Percentiles rank a stretch among this genome's conserved stretches.
phyloP scores from a whole-genome alignment of 257 asterid genomes.

The Osmanthus fragrans region DNA sequence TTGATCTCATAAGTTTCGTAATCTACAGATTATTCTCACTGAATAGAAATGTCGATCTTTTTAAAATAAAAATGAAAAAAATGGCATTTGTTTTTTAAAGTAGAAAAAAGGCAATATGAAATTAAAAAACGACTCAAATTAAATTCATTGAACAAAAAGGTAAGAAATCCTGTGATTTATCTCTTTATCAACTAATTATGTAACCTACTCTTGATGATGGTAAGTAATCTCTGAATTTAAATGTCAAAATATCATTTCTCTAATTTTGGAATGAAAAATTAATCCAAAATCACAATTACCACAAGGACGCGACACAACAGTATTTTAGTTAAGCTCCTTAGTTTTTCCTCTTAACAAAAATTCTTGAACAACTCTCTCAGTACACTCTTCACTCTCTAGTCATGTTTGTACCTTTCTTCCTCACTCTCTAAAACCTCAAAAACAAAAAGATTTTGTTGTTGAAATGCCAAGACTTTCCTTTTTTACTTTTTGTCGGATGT shows the following conservation, averaged over 20 bases:
- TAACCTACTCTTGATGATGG: neutral
- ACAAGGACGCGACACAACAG: neutral
- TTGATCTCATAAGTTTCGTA: no score
- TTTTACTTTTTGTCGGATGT: neutral
- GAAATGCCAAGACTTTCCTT: constrained; percentile 13
- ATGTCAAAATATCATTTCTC: neutral
- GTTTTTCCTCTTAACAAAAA: neutral
- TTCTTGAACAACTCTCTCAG: neutral
- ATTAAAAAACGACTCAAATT: neutral
- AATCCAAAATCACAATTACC: neutral
- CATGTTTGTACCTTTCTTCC: neutral
- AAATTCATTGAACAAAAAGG: neutral
- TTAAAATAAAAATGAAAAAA: no score
- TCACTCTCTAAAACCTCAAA: constrained; percentile 4
- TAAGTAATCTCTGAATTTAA: neutral
- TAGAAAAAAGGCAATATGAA: no score
- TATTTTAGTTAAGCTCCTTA: neutral
- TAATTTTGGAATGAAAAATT: neutral
- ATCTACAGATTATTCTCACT: no score
- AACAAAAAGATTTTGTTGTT: constrained; percentile 17
- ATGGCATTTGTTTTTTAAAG: no score
- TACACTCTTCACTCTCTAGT: neutral
- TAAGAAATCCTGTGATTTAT: neutral
- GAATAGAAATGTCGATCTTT: no score
- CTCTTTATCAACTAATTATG: neutral